Base-by-base conservation (phyloP, 495 filamentous ascomycete genomes). In the Oidiodendron maius region DNA sequence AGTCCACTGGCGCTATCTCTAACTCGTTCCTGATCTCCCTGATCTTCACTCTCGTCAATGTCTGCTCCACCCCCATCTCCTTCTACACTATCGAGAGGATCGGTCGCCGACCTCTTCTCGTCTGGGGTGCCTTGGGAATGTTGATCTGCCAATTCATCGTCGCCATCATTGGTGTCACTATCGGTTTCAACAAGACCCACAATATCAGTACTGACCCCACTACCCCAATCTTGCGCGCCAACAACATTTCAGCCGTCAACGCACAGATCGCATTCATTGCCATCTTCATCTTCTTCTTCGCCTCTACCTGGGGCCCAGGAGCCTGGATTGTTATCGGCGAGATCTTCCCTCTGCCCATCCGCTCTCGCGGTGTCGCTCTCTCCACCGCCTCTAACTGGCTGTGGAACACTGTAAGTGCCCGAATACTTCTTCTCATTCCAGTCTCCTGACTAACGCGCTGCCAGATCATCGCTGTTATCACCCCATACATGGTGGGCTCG, bases 321-420 rank as follows among this genome's bases (percentile, higher is more conserved):
- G 58, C 58, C 3, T 84, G 87, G 87, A 83, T 93, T 48, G 77
- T 91, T 53, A 87, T 91, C 51, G 87, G 87, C 52, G 87, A 93
- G n/a, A n/a, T n/a, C n/a, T n/a, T n/a, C n/a, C n/a, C n/a, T n/a
- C n/a, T n/a, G n/a, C n/a, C n/a, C n/a, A 90, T 91, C 67, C 84
- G 87, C 56, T 83, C 86, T 17, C 82, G 83, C 40, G 86, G 87
- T 64, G 86, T 91, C 44, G 86, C 74, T 45, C 74, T 93, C 40
- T 87, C 85, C 21, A 91, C 87, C 42, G 81, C 86, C 49, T 86
- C 81, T 61, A 93, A 93, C 75, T 93, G 87, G 87, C 79, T 91
- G 55, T 90, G 84, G 84, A 89, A 91, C 72, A n/a, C n/a, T n/a
- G n/a, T n/a, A n/a, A n/a, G n/a, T n/a, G n/a, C n/a, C n/a, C n/a